These are phyloP conservation scores for Ramaria sp. DNA, from an alignment of 768 basidiomycete species.

Conservation along the genomic window DNA sequence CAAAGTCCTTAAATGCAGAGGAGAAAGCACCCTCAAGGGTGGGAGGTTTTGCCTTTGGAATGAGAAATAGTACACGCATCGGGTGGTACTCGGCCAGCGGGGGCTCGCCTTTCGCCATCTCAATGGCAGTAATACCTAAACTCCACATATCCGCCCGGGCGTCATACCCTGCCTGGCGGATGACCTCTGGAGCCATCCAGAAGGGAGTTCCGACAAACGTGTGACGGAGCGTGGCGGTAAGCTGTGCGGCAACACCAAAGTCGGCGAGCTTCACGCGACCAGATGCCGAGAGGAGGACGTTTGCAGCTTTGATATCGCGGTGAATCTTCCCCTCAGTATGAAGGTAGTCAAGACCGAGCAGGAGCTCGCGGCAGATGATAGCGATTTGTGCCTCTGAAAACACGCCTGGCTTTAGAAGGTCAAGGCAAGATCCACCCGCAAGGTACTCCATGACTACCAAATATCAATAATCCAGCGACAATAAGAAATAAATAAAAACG, in stretches of 20 bases:
- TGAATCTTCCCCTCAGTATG: constrained; percentile 95
- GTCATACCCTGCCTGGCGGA: constrained; percentile 94
- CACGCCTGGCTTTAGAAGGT: constrained; percentile 83
- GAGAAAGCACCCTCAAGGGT: constrained; percentile 81
- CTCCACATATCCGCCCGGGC: constrained; percentile 97
- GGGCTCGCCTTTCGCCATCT: constrained; percentile 96
- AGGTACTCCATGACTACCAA: constrained; percentile 86
- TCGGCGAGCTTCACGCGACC: constrained; percentile 97
- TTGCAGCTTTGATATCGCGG: constrained; percentile 98
- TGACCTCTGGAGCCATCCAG: constrained; percentile 99
- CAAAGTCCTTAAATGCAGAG: constrained; percentile 85
- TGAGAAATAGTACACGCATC: constrained; percentile 96
- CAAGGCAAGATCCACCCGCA: constrained; percentile 96
- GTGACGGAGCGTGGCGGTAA: constrained; percentile 81
- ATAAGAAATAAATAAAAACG: constrained; percentile 6
- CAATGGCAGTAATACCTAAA: constrained; percentile 94
- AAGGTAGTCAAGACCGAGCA: constrained; percentile 91
- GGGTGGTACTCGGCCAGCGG: constrained; percentile 96
- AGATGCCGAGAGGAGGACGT: constrained; percentile 78
- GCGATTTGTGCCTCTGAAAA: constrained; percentile 94
- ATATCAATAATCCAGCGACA: background rate
- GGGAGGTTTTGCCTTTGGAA: constrained; percentile 93
- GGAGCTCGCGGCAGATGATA: constrained; percentile 84
- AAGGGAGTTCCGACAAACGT: constrained; percentile 97
- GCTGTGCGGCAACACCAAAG: constrained; percentile 96